Evolutionary conservation across 2,329 filamentous ascomycete genomes (phyloP).

Genomic region (Ophiognomonia clavigignenti-juglandacearum): DNA sequence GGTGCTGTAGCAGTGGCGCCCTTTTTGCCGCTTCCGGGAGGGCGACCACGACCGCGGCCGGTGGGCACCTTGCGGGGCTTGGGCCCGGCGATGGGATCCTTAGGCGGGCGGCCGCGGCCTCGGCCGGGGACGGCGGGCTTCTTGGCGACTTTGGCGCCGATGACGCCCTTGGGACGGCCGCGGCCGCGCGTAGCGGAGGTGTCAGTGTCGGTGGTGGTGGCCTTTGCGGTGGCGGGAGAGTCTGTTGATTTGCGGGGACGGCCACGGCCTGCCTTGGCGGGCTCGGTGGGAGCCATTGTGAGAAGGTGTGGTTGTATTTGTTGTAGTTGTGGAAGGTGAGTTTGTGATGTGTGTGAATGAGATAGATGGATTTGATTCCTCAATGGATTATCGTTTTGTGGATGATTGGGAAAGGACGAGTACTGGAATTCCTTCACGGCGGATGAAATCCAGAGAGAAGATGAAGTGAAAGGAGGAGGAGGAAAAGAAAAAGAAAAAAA

Average conservation of each 20-base stretch:
- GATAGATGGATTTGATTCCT: too few species aligned
- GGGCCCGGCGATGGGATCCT: not conserved
- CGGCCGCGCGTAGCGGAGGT: slow-evolving; percentile 10
- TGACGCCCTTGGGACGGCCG: too few species aligned
- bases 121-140: slow-evolving; percentile 11
- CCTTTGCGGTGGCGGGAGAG: not conserved
- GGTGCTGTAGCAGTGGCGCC: not conserved
- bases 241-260: slow-evolving; percentile 3
- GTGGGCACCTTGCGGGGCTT: too few species aligned
- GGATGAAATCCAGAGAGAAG: not conserved
- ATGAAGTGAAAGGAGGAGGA: not conserved
- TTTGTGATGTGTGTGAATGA: too few species aligned
- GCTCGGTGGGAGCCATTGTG: not conserved
- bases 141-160: slow-evolving; percentile 4
- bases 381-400: too few species aligned
- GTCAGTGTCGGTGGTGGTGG: not conserved
- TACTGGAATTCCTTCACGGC: too few species aligned
- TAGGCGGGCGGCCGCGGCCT: not conserved
- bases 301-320: not conserved
- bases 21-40: slow-evolving; percentile 11
- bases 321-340: not conserved
- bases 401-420: too few species aligned
- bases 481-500: not conserved
- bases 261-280: slow-evolving; percentile 11
- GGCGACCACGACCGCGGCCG: slow-evolving; percentile 6